A percentile compares a stretch with the other conserved stretches of the same genome.
phyloP scores from a whole-genome alignment of 345 rosid genomes.

The Bruguiera gymnorhiza region DNA sequence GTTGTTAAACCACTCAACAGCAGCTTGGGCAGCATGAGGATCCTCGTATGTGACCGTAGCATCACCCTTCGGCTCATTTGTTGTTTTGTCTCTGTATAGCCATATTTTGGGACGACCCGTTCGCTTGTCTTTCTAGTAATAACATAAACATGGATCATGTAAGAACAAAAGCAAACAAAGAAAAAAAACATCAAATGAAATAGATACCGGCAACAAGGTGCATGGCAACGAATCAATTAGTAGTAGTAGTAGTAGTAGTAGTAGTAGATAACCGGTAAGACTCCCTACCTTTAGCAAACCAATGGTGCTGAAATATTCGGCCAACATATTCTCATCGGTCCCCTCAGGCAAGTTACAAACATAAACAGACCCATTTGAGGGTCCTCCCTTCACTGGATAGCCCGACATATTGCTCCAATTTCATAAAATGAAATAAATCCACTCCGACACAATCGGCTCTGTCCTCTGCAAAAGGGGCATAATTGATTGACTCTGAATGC shows the following conservation, averaged over 20 bases:
- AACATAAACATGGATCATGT: background rate
- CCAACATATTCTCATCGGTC: conserved; percentile 84
- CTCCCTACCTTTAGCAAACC: conserved; percentile 81
- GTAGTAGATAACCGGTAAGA: background rate
- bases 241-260: background rate
- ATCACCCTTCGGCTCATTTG: conserved; percentile 94
- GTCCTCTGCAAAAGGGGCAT: no score
- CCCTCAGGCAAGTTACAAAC: conserved; percentile 81
- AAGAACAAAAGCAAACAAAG: background rate
- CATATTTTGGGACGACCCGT: conserved; percentile 89
- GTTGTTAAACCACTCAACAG: conserved; percentile 95
- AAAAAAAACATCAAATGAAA: background rate
- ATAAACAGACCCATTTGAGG: conserved; percentile 73
- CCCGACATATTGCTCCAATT: conserved; percentile 57
- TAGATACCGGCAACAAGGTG: background rate
- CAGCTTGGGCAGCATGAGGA: conserved; percentile 95
- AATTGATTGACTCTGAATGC: no score
- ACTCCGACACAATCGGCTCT: no score
- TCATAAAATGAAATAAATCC: conserved; percentile 24
- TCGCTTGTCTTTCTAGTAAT: conserved; percentile 76
- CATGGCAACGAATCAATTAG: background rate
- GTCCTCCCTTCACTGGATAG: conserved; percentile 54
- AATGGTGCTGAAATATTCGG: conserved; percentile 90
- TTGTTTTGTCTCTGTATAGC: conserved; percentile 80
- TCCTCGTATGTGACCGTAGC: conserved; percentile 97